These are phyloP conservation scores for Phyllosticta citribraziliensis DNA, from an alignment of 2,329 filamentous ascomycete species.

Conservation along the genomic window DNA sequence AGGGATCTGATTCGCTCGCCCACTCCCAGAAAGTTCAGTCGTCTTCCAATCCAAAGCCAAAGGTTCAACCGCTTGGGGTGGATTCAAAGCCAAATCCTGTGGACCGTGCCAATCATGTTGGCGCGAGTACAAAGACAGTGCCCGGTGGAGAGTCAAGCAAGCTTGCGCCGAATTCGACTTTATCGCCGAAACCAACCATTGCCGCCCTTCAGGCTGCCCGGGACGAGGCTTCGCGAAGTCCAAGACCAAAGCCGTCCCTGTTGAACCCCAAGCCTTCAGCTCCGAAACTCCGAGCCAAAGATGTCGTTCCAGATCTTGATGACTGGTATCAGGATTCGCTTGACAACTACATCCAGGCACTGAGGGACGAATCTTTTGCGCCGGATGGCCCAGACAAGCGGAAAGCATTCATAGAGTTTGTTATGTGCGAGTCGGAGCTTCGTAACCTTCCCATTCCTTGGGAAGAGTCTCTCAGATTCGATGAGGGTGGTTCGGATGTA, in stretches of 20 bases:
- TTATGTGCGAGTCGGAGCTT: slow-evolving; percentile 23
- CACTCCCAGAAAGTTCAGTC: not conserved
- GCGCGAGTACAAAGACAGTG: not conserved
- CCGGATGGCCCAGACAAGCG: slow-evolving; percentile 42
- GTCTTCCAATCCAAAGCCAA: not conserved
- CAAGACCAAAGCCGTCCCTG: not conserved
- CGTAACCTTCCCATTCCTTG: slow-evolving; percentile 26
- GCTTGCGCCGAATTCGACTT: not conserved
- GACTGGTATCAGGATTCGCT: slow-evolving; percentile 48
- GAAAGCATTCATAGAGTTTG: slow-evolving; percentile 43
- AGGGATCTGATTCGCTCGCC: not conserved
- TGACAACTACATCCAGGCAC: slow-evolving; percentile 45
- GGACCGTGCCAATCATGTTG: not conserved
- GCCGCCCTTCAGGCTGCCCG: not conserved
- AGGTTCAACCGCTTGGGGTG: not conserved
- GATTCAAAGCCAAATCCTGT: not conserved
- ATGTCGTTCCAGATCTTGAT: slow-evolving; percentile 43
- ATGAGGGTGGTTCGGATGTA: not conserved
- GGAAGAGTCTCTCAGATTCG: not conserved
- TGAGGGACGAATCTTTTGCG: slow-evolving; percentile 41
- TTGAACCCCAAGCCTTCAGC: slow-evolving; percentile 9
- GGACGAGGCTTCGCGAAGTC: not conserved
- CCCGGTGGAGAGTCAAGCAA: not conserved
- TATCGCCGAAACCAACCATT: not conserved
- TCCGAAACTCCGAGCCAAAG: slow-evolving; percentile 12